Conservation (phyloP, 345 rosid genomes). For the Viola odorata region DNA sequence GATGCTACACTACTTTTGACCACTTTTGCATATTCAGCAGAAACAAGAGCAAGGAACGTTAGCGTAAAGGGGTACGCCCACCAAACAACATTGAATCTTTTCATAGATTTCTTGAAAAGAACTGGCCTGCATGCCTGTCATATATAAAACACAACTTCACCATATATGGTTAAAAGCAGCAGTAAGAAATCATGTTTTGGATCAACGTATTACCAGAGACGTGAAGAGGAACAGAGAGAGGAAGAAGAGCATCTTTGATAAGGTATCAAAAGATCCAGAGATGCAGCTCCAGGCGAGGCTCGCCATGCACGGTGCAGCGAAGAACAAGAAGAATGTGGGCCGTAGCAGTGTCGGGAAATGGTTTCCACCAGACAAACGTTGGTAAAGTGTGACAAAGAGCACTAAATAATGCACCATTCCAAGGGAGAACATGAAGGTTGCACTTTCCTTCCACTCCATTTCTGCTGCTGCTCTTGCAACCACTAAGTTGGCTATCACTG, state of each 20-base stretch:
- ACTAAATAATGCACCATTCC: slow-evolving; percentile 64
- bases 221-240: slow-evolving; percentile 38
- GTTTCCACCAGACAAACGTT: slow-evolving; percentile 42
- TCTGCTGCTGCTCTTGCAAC: slow-evolving; percentile 52
- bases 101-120: slow-evolving; percentile 59
- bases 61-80: slow-evolving; percentile 60
- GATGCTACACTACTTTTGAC: slow-evolving; percentile 30
- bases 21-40: slow-evolving; percentile 48
- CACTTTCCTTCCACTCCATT: slow-evolving; percentile 56
- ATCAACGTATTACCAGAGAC: slow-evolving; percentile 38
- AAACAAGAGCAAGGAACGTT: slow-evolving; percentile 54
- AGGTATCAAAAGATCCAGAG: slow-evolving; percentile 38
- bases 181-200: no score
- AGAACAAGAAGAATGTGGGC: slow-evolving; percentile 64
- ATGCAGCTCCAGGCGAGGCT: slow-evolving; percentile 68
- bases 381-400: slow-evolving; percentile 69
- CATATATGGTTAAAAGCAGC: no score
- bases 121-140: slow-evolving; percentile 53
- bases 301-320: slow-evolving; percentile 63
- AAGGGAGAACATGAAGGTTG: slow-evolving; percentile 53
- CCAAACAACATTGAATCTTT: slow-evolving; percentile 60
- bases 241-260: slow-evolving; percentile 24
- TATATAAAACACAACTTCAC: neutral
- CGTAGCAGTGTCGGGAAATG: slow-evolving; percentile 38
- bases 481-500: slow-evolving; percentile 56